Conservation (phyloP, 768 basidiomycete genomes). For the Boletus subparvulus region DNA sequence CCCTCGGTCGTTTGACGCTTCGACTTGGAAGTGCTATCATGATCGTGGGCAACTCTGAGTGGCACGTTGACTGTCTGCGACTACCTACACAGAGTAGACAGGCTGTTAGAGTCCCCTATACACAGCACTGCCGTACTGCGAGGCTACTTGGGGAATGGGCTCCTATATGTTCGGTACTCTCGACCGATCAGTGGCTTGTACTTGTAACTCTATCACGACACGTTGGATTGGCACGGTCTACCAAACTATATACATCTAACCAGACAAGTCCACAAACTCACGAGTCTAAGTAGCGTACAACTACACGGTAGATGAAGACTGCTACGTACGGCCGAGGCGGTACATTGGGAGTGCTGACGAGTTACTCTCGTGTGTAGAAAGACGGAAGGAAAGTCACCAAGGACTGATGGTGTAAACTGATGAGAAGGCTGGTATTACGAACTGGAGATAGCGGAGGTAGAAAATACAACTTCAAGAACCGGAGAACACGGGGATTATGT, state of each 20-base stretch:
- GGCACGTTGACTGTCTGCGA: too few relatives aligned
- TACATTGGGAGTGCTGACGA: slow-evolving; percentile 13
- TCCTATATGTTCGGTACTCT: too few relatives aligned
- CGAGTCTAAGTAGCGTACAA: slow-evolving; percentile 15
- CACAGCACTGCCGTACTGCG: too few relatives aligned
- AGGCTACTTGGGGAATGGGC: too few relatives aligned
- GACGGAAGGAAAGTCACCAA: slow-evolving; percentile 10
- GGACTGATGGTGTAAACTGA: slow-evolving; percentile 6
- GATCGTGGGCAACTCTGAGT: neutral
- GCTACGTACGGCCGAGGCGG: slow-evolving; percentile 7
- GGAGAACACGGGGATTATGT: slow-evolving; percentile 7
- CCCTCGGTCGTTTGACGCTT: slow-evolving; percentile 44
- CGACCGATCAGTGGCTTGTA: too few relatives aligned
- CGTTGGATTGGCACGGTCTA: neutral
- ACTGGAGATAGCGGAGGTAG: neutral
- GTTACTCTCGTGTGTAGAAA: slow-evolving; percentile 8
- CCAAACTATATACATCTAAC: slow-evolving; percentile 11
- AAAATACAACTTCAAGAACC: slow-evolving; percentile 5
- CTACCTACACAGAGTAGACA: too few relatives aligned
- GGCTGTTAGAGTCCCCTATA: too few relatives aligned
- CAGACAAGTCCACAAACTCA: slow-evolving; percentile 11
- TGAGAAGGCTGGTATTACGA: slow-evolving; percentile 17
- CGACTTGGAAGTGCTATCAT: slow-evolving; percentile 12
- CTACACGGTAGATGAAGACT: slow-evolving; percentile 7
- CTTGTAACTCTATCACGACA: neutral